Percentiles rank a stretch among this genome's conserved stretches.
Evolutionary conservation across 495 filamentous ascomycete species (phyloP).

Genomic region (Tuber microsphaerosporum): DNA sequence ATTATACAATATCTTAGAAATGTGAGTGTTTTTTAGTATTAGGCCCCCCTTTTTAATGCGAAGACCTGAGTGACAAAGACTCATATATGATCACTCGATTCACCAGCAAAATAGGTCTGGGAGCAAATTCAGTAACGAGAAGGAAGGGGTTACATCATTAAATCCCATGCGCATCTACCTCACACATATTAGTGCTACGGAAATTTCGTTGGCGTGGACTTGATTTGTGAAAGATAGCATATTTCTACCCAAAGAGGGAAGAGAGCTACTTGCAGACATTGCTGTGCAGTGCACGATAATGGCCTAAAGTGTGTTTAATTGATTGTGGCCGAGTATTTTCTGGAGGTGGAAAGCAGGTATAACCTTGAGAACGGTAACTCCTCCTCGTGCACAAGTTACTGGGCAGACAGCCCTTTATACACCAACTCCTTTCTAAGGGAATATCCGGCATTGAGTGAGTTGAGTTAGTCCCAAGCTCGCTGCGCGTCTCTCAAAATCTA

Average conservation of each 20-base stretch:
- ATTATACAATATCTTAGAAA: neutral
- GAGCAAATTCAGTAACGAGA: neutral
- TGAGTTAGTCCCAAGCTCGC: neutral
- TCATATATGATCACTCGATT: neutral
- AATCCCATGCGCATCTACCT: neutral
- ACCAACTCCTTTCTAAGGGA: neutral
- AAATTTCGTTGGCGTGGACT: neutral
- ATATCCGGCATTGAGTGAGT: neutral
- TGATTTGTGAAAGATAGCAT: neutral
- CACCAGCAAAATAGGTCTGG: neutral
- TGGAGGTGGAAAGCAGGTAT: too few species aligned
- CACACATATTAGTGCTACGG: neutral
- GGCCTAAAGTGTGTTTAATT: too few species aligned
- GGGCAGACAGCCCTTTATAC: neutral
- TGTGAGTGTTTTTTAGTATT: neutral
- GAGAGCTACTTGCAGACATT: neutral
- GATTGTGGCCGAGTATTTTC: too few species aligned
- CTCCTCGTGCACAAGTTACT: neutral
- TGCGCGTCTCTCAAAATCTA: neutral
- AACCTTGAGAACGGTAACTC: too few species aligned
- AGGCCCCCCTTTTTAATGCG: neutral
- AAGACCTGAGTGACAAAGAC: neutral
- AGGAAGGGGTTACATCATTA: neutral
- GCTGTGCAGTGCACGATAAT: neutral
- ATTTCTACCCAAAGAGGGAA: neutral